Evolutionary conservation across 140 eudicot genomes (phyloP).

Genomic region (Ambrosia hybrid): DNA sequence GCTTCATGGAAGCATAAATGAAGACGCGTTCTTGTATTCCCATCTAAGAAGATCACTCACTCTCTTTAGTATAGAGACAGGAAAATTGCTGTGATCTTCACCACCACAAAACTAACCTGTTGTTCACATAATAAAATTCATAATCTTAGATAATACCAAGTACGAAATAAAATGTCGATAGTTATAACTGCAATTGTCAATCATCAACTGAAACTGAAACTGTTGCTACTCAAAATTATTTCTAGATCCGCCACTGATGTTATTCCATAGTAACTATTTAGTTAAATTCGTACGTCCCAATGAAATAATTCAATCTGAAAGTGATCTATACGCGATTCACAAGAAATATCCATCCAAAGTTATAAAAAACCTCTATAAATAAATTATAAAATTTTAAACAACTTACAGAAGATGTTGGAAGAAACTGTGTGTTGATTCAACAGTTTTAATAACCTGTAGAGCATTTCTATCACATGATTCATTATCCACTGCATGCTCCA

Average conservation of each 20-base stretch:
- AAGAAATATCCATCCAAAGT: too few relatives aligned
- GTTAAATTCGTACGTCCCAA: too few relatives aligned
- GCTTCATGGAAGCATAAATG: conserved; percentile 78
- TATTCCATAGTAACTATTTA: too few relatives aligned
- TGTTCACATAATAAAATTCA: not conserved
- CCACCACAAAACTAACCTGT: conserved; percentile 92
- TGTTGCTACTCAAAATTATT: too few relatives aligned
- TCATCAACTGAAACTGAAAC: too few relatives aligned
- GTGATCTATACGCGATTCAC: too few relatives aligned
- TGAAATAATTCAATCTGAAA: too few relatives aligned
- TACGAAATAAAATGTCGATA: too few relatives aligned
- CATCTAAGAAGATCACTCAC: conserved; percentile 81
- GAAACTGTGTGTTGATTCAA: conserved; percentile 49
- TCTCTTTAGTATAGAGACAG: conserved; percentile 51
- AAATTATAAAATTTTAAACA: not conserved
- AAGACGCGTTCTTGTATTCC: conserved; percentile 53
- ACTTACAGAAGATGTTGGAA: conserved; percentile 55
- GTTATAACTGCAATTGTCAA: too few relatives aligned
- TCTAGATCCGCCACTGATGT: too few relatives aligned
- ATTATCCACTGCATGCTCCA: conserved; percentile 80
- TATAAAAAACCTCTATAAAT: too few relatives aligned
- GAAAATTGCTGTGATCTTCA: conserved; percentile 86
- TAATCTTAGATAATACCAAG: too few relatives aligned
- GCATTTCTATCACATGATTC: conserved; percentile 62
- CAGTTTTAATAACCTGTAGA: conserved; percentile 46